Base-by-base conservation (phyloP, 2,329 filamentous ascomycete genomes). In the Botryotinia convoluta region DNA sequence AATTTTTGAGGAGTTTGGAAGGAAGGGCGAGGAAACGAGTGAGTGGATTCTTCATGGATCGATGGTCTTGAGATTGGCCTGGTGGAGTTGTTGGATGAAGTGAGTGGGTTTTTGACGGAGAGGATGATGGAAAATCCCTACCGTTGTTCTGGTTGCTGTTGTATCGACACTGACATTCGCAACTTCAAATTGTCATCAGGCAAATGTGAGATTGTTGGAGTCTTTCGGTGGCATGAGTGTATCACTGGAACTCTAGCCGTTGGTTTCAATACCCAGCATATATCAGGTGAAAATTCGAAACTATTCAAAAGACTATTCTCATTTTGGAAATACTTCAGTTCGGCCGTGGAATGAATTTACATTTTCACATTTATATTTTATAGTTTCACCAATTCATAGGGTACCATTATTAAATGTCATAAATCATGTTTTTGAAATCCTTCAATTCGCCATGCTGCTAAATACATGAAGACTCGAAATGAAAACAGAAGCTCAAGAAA, bases 381-480 rank as follows among this genome's bases (percentile, higher is more conserved):
- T n/a, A 26, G 1, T 10, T 42, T 67, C 65, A 68, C 26, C 35
- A 44, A 3, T 57, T 57, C 37, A 57, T 29, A 57, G 3, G 29
- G 62, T 48, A 35, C 37, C 22, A 20, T 72, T n/a, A 26, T 10
- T 69, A n/a, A 73, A 63, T 32, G n/a, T 39, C 32, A 73, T 57
- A 37, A 64, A 42, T 54, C 20, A 71, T 75, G 65, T 77, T 78
- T 57, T 74, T 76, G 78, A 68, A 71, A 75, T 70, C 71, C 74
- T 74, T 77, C 78, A 77, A 75, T 75, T 79, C 78, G 73, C 75
- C 78, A 79, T 78, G 79, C 74, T 77, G 75, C 75, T 79, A 79
- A 74, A 76, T 79, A 79, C 78, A 79, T 76, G 75, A 77, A 76
- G 73, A 77, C 69, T 42, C 62, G 74, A 76, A 77, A 77, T 74